Base-by-base conservation (phyloP, 1,139 yeast species). In the Geotrichum aggregatum region DNA sequence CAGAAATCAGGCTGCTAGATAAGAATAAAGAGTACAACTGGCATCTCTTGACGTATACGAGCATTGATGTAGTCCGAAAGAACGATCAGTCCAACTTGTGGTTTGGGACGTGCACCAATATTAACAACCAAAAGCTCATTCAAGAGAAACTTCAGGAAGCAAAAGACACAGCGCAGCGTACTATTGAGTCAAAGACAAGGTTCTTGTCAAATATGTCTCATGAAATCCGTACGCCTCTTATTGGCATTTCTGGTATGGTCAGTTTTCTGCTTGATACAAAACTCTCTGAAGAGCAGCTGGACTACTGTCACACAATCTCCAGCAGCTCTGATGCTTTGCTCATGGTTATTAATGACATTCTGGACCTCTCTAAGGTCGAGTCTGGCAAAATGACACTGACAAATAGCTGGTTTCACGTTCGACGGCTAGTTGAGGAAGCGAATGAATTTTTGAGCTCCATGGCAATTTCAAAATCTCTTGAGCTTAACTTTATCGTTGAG, bases 231-330 rank as follows among this genome's bases (percentile, higher is more conserved):
- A 89, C 97, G 0, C 97, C 97, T 2, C 72, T 89, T 60, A 89
- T 89, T 69, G 97, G 97, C 66, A 89, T 89, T 34, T 73, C 91
- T 44, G 97, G 97, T 56, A 88, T 89, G 96, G 87, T 96, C 0
- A 84, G 94, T n/a, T 87, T 89, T 59, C 87, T 96, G 3, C 73
- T 85, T 56, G 95, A 86, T 61, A 85, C 94, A 0, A 86, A 83
- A 56, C 71, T 85, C 58, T 82, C 88, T 3, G 88, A 83, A 61
- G 87, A 85, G 63, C 94, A 85, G 68, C 73, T 89, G 60, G 92
- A 85, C 69, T 85, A 85, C 84, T 76, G 87, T 56, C 83, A 86
- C 43, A 85, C 87, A 60, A 91, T 85, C 31, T 87, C 85, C 62
- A 84, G 84, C 61, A 76, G 85, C 59, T 87, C 91, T 10, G 86